These are phyloP conservation scores for Leersia perrieri DNA, from an alignment of 176 grass and related monocot species.

Conservation along the genomic window DNA sequence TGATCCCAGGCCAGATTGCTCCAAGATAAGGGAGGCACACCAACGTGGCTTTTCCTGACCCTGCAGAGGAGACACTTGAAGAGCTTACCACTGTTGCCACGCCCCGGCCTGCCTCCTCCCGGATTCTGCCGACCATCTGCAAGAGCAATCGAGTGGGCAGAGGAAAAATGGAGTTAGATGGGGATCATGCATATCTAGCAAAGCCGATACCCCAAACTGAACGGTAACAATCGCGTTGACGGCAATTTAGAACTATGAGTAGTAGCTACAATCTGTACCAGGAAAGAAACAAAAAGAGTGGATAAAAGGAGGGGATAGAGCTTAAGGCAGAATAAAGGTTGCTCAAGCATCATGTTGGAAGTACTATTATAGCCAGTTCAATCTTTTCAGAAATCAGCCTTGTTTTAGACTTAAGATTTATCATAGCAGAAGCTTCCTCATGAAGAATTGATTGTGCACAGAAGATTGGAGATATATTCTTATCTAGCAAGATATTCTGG, in stretches of 20 bases:
- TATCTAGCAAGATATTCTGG: neutral
- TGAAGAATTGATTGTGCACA: neutral
- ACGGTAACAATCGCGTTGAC: neutral
- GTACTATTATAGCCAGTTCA: slow-evolving; percentile 11
- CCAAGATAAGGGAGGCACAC: slow-evolving; percentile 35
- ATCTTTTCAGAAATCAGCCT: neutral
- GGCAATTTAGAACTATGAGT: neutral
- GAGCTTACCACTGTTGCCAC: slow-evolving; percentile 35
- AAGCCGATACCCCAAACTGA: neutral
- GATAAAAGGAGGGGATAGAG: neutral
- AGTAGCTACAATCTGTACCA: neutral
- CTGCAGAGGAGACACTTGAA: slow-evolving; percentile 31
- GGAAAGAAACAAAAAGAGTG: neutral
- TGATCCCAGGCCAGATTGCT: slow-evolving; percentile 35
- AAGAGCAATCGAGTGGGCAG: slow-evolving; percentile 27
- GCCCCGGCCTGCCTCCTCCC: slow-evolving; percentile 18
- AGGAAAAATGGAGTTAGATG: slow-evolving; percentile 20
- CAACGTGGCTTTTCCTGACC: slow-evolving; percentile 31
- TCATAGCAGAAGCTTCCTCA: slow-evolving; percentile 11
- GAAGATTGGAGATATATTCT: neutral
- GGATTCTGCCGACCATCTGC: slow-evolving; percentile 51
- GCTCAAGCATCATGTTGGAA: slow-evolving; percentile 28
- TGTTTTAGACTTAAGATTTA: neutral
- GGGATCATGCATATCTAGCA: slow-evolving; percentile 23
- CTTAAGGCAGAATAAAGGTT: slow-evolving; percentile 20